phyloP scores from a whole-genome alignment of 2,329 filamentous ascomycete species.

The Cercospora beticola region DNA sequence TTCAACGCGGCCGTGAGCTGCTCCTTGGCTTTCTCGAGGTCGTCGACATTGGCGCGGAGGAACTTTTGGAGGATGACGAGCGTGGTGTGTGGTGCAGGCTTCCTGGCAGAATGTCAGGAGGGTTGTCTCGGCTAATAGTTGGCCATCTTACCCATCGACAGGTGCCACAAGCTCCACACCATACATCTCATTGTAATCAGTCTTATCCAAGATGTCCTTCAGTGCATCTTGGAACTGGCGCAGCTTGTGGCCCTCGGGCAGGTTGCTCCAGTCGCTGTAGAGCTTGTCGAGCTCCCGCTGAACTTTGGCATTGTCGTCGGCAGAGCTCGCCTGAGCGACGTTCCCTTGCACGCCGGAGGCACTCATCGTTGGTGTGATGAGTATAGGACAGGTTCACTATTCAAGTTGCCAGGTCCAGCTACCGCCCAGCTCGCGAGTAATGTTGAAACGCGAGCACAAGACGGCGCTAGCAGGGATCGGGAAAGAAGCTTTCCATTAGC shows the following conservation, averaged over 20 bases:
- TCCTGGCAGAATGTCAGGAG: constrained; percentile 19
- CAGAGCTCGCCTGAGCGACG: constrained; percentile 13
- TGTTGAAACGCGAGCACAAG: constrained; percentile 1
- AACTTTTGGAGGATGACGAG: constrained; percentile 90
- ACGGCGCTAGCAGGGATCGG: neutral
- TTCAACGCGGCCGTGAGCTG: constrained; percentile 77
- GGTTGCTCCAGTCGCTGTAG: constrained; percentile 26
- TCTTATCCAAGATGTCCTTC: constrained; percentile 56
- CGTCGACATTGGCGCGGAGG: constrained; percentile 81
- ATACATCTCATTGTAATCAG: constrained; percentile 78
- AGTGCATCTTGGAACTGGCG: constrained; percentile 57
- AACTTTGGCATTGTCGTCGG: constrained; percentile 9
- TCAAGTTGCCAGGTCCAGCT: neutral
- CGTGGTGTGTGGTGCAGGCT: constrained; percentile 63
- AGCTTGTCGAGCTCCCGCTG: constrained; percentile 16
- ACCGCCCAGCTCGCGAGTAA: neutral
- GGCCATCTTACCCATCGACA: constrained; percentile 25
- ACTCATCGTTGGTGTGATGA: neutral
- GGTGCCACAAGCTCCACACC: constrained; percentile 63
- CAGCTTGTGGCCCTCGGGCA: constrained; percentile 31
- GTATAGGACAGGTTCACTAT: neutral
- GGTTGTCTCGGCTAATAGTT: neutral
- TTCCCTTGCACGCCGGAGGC: constrained; percentile 1
- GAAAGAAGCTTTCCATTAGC: neutral
- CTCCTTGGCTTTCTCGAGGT: constrained; percentile 69